Conservation (phyloP, 108 stramenopile genomes). For the Skeletonema menzelii region DNA sequence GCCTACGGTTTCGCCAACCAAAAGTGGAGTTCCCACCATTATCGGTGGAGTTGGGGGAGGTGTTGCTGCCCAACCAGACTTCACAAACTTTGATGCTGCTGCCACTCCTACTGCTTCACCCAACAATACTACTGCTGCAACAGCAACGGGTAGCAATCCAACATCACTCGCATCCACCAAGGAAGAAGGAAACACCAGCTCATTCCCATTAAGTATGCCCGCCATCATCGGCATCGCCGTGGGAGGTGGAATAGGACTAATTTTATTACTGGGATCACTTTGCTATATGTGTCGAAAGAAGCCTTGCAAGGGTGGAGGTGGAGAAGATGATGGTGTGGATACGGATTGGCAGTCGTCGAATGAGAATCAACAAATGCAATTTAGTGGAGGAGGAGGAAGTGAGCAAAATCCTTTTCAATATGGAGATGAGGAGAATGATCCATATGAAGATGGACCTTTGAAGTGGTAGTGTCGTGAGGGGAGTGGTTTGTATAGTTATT, state of each 20-base stretch:
- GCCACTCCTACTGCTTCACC: background rate
- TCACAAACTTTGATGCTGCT: background rate
- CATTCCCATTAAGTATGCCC: background rate
- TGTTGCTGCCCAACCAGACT: no score
- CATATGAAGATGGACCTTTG: background rate
- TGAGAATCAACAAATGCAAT: background rate
- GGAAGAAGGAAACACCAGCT: background rate
- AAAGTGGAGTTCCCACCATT: no score
- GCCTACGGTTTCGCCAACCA: background rate
- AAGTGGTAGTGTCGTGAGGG: background rate
- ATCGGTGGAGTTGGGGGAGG: no score
- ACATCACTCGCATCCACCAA: background rate
- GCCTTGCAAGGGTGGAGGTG: background rate
- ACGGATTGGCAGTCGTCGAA: conserved; percentile 11
- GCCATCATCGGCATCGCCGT: conserved; percentile 6
- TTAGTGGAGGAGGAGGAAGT: background rate
- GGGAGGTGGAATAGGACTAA: conserved; percentile 9
- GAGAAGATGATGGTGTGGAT: conserved; percentile 8
- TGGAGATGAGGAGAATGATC: conserved; percentile 1
- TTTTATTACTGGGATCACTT: background rate
- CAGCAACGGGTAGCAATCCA: background rate
- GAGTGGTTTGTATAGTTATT: no score
- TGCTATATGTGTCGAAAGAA: background rate
- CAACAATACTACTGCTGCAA: background rate
- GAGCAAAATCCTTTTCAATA: background rate